These are phyloP conservation scores for Symbiodinium natans DNA, from an alignment of 73 alveolate genomes.

Conservation along the genomic window DNA sequence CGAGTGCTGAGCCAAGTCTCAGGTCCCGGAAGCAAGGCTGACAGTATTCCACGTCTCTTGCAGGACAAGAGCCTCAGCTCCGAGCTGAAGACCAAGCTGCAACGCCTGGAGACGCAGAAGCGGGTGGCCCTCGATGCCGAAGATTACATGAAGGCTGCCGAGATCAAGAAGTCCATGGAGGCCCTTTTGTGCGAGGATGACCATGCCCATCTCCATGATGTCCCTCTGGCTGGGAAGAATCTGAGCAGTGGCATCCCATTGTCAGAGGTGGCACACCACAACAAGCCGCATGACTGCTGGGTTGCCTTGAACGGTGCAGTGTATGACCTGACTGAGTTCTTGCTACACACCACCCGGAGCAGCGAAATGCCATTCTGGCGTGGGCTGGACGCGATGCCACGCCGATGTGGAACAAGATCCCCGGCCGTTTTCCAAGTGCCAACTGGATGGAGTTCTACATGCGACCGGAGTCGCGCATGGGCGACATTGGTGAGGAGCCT, in stretches of 20 bases:
- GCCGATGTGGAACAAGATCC: slow-evolving; percentile 62
- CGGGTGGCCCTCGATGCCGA: slow-evolving; percentile 51
- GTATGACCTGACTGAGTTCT: slow-evolving; percentile 58
- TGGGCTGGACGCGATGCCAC: slow-evolving; percentile 90
- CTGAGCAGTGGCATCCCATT: slow-evolving; percentile 15
- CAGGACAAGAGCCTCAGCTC: slow-evolving; percentile 35
- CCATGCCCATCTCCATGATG: slow-evolving; percentile 39
- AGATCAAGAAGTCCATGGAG: slow-evolving; percentile 25
- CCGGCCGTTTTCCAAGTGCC: slow-evolving; percentile 79
- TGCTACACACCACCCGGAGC: slow-evolving; percentile 68
- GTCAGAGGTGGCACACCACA: slow-evolving; percentile 82
- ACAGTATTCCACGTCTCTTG: slow-evolving; percentile 50
- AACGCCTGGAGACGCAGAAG: slow-evolving; percentile 63
- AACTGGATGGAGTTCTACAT: slow-evolving; percentile 89
- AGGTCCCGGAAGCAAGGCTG: slow-evolving; percentile 23
- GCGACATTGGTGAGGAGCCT: slow-evolving; percentile 48
- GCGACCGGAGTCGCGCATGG: slow-evolving; percentile 82
- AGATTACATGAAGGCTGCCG: slow-evolving; percentile 28
- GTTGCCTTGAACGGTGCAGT: slow-evolving; percentile 2
- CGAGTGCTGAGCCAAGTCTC: slow-evolving; percentile 42
- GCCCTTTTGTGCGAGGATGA: slow-evolving; percentile 17
- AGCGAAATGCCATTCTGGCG: slow-evolving; percentile 86
- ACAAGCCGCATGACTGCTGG: slow-evolving; percentile 80
- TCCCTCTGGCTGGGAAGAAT: slow-evolving; percentile 9
- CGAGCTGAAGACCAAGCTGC: slow-evolving; percentile 52